Conservation (phyloP, 2,329 filamentous ascomycete genomes). For the Orbilia blumenaviensis region DNA sequence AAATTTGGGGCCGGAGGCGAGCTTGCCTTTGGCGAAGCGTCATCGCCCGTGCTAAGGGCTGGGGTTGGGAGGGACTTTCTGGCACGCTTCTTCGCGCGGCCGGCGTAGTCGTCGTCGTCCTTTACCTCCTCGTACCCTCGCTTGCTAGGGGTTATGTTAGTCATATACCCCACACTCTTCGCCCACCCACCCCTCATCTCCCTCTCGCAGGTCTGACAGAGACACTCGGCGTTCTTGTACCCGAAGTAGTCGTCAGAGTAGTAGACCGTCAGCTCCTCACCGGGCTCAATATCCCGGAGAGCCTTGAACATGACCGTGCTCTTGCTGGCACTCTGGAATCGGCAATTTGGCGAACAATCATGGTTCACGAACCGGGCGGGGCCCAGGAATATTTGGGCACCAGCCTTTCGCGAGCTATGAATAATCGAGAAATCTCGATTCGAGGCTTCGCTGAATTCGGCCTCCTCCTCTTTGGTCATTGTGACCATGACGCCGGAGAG, state of each 20-base stretch:
- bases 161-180: conserved; percentile 51
- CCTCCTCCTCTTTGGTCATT: conserved; percentile 91
- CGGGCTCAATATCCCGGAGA: conserved; percentile 79
- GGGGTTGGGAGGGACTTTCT: conserved; percentile 46
- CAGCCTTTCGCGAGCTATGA: conserved; percentile 89
- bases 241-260: conserved; percentile 98
- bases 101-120: conserved; percentile 52
- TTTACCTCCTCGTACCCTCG: conserved; percentile 40
- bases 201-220: conserved; percentile 87
- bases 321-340: conserved; percentile 81
- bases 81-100: conserved; percentile 46
- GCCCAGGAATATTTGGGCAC: conserved; percentile 89
- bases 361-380: conserved; percentile 97
- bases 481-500: conserved; percentile 89
- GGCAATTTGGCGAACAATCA: conserved; percentile 91
- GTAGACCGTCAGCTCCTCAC: conserved; percentile 95
- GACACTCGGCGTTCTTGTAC: conserved; percentile 90
- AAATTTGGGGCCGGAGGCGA: conserved; percentile 42
- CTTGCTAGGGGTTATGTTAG: conserved; percentile 32
- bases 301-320: conserved; percentile 92
- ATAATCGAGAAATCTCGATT: conserved; percentile 98
- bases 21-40: conserved; percentile 29
- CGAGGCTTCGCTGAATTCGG: conserved; percentile 74
- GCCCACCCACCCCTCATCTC: conserved; percentile 83
- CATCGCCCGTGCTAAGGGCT: conserved; percentile 42